Evolutionary conservation across 306 rosid genomes (phyloP).

Genomic region (Trichosanthes cucumerina): DNA sequence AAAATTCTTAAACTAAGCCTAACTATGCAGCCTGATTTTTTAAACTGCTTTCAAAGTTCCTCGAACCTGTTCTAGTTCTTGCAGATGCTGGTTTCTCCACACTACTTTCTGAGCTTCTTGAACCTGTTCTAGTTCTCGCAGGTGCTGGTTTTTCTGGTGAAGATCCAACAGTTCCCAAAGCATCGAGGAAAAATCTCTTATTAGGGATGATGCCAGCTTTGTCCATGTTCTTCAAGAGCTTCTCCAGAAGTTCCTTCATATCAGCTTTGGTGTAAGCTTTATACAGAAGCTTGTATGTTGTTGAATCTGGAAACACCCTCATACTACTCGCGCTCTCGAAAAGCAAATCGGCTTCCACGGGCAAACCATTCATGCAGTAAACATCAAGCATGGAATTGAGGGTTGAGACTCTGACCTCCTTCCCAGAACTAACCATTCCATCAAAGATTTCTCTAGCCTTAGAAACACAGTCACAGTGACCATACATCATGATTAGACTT

Average conservation of each 20-base stretch:
- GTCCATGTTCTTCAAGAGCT: conserved; percentile 67
- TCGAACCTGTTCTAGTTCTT: conserved; percentile 25
- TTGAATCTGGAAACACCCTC: conserved; percentile 37
- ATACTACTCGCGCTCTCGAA: conserved; percentile 39
- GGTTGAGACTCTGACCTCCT: conserved; percentile 57
- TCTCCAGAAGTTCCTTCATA: conserved; percentile 56
- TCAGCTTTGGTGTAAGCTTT: conserved; percentile 80
- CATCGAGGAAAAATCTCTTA: conserved; percentile 79
- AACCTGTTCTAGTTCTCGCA: conserved; percentile 23
- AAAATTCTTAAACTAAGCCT: background rate
- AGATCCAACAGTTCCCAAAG: conserved; percentile 64
- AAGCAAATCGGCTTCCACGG: conserved; percentile 65
- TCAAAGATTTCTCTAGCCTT: conserved; percentile 66
- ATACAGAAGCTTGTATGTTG: conserved; percentile 87
- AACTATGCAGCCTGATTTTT: conserved; percentile 17
- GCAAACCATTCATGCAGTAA: conserved; percentile 81
- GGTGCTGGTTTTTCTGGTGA: conserved; percentile 29
- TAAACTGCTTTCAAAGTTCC: conserved; percentile 12
- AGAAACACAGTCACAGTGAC: conserved; percentile 65
- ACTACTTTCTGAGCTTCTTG: conserved; percentile 19
- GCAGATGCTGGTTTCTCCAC: conserved; percentile 26
- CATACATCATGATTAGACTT: conserved; percentile 73
- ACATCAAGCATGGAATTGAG: conserved; percentile 85
- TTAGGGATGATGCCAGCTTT: conserved; percentile 79
- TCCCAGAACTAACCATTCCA: conserved; percentile 42